Percentiles rank a stretch among this genome's conserved stretches.
Evolutionary conservation across 2,329 filamentous ascomycete species (phyloP).

Genomic region (Hyphodiscus sp.): DNA sequence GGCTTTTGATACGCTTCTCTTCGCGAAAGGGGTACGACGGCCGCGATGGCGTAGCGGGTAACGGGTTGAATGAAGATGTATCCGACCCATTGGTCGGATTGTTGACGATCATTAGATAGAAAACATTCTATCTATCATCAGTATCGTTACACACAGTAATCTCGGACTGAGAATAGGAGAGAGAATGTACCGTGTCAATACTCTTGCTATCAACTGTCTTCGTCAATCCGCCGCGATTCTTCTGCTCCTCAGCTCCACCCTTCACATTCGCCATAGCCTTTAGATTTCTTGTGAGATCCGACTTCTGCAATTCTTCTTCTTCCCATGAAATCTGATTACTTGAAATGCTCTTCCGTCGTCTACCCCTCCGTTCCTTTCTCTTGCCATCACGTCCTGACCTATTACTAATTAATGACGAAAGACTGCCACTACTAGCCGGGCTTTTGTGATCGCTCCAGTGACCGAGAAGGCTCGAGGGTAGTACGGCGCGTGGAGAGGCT

Average conservation of each 20-base stretch:
- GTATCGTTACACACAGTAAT: not conserved
- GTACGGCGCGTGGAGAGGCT: not conserved
- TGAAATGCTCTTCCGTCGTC: not conserved
- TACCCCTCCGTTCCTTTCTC: not conserved
- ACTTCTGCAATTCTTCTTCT: not conserved
- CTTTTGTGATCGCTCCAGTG: slow-evolving; percentile 2
- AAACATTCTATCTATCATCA: not conserved
- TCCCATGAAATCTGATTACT: not conserved
- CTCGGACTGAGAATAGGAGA: no score
- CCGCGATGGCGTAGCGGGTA: not conserved
- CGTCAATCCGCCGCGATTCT: slow-evolving; percentile 1
- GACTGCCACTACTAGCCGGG: not conserved
- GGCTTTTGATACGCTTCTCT: not conserved
- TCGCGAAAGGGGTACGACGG: not conserved
- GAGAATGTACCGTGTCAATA: not conserved
- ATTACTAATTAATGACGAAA: slow-evolving; percentile 2
- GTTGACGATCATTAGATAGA: slow-evolving; percentile 6
- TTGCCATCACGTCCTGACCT: not conserved
- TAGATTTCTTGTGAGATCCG: not conserved
- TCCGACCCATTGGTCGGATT: not conserved
- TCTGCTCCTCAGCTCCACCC: not conserved
- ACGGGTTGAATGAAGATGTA: not conserved
- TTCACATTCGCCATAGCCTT: not conserved
- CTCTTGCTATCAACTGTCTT: not conserved
- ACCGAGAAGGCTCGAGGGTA: not conserved